A percentile compares a stretch with the other conserved stretches of the same genome.
Conservation (phyloP, 2,329 filamentous ascomycete species). For the Bipolaris sorokiniana region DNA sequence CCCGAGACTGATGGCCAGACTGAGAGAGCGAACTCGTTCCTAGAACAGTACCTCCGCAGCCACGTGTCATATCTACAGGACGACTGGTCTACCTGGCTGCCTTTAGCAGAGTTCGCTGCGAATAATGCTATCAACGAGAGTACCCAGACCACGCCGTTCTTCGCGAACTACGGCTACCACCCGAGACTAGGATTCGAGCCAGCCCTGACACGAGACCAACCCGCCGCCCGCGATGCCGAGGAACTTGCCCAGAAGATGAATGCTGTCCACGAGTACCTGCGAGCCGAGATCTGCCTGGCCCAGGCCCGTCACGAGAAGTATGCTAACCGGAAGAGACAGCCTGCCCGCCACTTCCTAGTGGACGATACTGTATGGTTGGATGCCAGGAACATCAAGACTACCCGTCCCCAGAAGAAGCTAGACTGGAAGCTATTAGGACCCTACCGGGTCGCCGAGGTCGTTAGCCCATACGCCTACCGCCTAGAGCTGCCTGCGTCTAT, state of each 20-base stretch:
- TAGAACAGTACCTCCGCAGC: too few species aligned
- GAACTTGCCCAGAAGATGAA: background rate
- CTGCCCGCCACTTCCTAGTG: background rate
- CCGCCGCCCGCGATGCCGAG: background rate
- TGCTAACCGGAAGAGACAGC: background rate
- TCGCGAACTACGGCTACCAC: background rate
- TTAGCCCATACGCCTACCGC: background rate
- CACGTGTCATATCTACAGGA: too few species aligned
- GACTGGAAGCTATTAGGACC: background rate
- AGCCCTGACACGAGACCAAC: background rate
- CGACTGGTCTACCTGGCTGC: background rate
- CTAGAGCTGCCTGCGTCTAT: background rate
- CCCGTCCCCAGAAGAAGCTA: background rate
- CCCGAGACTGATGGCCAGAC: slow-evolving; percentile 16
- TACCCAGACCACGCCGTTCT: background rate
- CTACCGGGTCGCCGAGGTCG: background rate
- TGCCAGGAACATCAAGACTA: background rate
- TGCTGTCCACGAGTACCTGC: background rate
- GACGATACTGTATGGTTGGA: background rate
- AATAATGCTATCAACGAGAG: slow-evolving; percentile 7
- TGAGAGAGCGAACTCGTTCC: slow-evolving; percentile 3
- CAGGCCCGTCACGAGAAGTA: background rate
- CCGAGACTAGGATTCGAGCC: background rate
- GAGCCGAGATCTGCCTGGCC: background rate
- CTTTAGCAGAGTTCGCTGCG: background rate